Conservation (phyloP, 1,284 basidiomycete species). For the Thecaphora thlaspeos region DNA sequence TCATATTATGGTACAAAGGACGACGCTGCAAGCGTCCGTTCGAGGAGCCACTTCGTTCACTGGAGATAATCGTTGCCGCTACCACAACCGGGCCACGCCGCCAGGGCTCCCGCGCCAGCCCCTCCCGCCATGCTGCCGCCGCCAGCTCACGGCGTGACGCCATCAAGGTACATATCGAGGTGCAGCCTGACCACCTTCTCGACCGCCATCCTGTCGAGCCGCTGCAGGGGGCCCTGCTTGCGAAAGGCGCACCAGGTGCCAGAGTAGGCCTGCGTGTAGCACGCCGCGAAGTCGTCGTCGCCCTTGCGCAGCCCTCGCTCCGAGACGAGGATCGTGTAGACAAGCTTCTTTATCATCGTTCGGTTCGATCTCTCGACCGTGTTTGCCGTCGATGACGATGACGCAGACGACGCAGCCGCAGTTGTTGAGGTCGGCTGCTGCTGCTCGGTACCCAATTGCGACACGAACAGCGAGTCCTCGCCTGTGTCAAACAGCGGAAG, state of each 20-base stretch:
- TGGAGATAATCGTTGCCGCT: too few species aligned
- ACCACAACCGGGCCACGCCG: too few species aligned
- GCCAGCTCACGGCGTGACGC: too few species aligned
- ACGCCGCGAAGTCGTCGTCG: slow-evolving; percentile 36
- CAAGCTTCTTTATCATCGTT: slow-evolving; percentile 28
- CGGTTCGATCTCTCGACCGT: slow-evolving; percentile 24
- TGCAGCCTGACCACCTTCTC: slow-evolving; percentile 8
- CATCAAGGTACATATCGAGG: not conserved
- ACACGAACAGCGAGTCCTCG: not conserved
- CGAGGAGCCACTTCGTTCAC: too few species aligned
- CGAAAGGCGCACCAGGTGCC: slow-evolving; percentile 40
- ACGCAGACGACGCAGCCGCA: too few species aligned
- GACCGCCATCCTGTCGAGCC: slow-evolving; percentile 17
- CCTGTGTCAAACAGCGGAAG: not conserved
- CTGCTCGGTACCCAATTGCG: not conserved
- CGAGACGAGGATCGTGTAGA: slow-evolving; percentile 19
- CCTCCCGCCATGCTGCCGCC: too few species aligned
- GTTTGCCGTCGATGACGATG: not conserved
- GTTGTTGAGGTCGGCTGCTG: not conserved
- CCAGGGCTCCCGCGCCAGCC: too few species aligned
- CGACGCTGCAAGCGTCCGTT: too few species aligned
- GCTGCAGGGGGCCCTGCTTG: slow-evolving; percentile 11
- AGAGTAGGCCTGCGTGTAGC: slow-evolving; percentile 40
- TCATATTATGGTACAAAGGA: too few species aligned
- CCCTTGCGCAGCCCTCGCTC: slow-evolving; percentile 20